These are phyloP conservation scores for Nemania sp. DNA, from an alignment of 2,329 filamentous ascomycete species.

Conservation along the genomic window DNA sequence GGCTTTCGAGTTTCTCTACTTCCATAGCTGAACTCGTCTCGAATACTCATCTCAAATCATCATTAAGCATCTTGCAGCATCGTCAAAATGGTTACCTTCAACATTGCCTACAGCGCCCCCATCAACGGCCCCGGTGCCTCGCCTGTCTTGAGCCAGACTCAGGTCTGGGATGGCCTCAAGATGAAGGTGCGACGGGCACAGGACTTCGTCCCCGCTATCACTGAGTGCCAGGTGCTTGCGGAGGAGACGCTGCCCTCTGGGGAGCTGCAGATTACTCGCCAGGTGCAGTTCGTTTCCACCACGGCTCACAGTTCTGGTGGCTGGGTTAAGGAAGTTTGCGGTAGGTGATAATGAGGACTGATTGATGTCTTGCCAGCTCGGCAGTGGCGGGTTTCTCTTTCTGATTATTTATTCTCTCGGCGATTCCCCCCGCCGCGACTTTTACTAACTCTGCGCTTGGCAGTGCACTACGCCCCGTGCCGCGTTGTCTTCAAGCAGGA, in stretches of 20 bases:
- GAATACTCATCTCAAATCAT: background rate
- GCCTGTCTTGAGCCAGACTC: constrained; percentile 48
- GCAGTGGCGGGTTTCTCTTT: background rate
- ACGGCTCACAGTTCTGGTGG: constrained; percentile 9
- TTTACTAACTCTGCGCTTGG: constrained; percentile 3
- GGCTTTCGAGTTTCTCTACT: background rate
- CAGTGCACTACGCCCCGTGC: constrained; percentile 49
- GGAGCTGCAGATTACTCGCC: constrained; percentile 47
- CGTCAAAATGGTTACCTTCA: constrained; percentile 52
- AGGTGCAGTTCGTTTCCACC: constrained; percentile 49
- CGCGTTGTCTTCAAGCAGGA: constrained; percentile 53
- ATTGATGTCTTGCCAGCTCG: background rate
- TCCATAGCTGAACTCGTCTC: background rate
- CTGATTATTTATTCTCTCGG: background rate
- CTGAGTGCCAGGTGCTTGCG: constrained; percentile 49
- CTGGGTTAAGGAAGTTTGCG: constrained; percentile 49
- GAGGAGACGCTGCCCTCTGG: constrained; percentile 45
- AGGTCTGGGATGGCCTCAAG: constrained; percentile 54
- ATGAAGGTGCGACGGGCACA: constrained; percentile 53
- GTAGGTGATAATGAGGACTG: constrained; percentile 22
- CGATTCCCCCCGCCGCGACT: background rate
- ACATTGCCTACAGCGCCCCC: constrained; percentile 53
- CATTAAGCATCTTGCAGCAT: background rate
- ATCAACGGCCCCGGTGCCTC: constrained; percentile 52
- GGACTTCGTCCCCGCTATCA: constrained; percentile 56